phyloP scores from a whole-genome alignment of 192 early-diverging fungal genomes.

The Backusella luteola region DNA sequence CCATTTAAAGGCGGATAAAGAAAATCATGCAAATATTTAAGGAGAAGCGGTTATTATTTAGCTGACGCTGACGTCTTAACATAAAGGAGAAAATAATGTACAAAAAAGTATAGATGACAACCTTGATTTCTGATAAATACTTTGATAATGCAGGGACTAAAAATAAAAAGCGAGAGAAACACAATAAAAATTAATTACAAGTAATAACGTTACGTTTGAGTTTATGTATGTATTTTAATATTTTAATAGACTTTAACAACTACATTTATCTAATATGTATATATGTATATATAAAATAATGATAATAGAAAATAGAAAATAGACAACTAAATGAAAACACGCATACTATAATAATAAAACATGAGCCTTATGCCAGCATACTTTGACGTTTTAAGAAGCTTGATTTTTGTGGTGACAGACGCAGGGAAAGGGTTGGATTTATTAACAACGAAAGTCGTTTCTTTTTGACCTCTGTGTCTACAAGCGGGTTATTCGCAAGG shows the following conservation, averaged over 20 bases:
- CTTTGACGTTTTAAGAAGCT: conserved; percentile 18
- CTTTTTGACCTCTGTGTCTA: background rate
- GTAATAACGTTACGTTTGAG: background rate
- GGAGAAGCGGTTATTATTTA: background rate
- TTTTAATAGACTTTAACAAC: background rate
- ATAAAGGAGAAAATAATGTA: background rate
- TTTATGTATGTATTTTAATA: background rate
- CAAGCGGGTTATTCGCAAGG: background rate
- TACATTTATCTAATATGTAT: conserved; percentile 3
- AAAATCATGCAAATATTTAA: background rate
- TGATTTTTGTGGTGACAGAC: conserved; percentile 9
- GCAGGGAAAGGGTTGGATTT: background rate
- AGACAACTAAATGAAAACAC: background rate
- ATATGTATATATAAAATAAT: background rate
- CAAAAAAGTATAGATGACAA: background rate
- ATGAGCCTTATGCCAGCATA: conserved; percentile 4
- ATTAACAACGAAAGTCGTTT: conserved; percentile 5
- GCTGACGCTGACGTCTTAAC: background rate
- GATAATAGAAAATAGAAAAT: conserved; percentile 3
- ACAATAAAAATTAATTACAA: background rate
- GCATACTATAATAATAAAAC: background rate
- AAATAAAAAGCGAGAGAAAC: background rate
- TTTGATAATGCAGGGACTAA: background rate
- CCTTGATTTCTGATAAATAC: background rate
- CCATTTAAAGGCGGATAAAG: background rate